Conservation (phyloP, 768 basidiomycete species). For the Dentipellis sp. region DNA sequence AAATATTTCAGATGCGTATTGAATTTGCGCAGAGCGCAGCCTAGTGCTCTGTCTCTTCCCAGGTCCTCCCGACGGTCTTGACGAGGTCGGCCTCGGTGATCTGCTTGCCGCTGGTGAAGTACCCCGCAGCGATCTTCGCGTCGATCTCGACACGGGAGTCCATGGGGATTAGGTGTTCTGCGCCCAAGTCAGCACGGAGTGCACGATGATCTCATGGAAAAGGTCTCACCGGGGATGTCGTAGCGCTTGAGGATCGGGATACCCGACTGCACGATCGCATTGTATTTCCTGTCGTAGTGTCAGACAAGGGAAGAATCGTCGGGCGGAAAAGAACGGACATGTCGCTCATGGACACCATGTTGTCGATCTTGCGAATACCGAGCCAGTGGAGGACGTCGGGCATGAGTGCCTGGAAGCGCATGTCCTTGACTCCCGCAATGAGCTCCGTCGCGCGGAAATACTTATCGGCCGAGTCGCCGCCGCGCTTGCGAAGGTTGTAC, state of each 20-base stretch:
- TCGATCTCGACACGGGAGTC: constrained; percentile 92
- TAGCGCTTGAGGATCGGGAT: constrained; percentile 77
- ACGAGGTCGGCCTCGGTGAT: constrained; percentile 70
- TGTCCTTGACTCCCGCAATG: constrained; percentile 91
- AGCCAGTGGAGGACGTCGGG: constrained; percentile 95
- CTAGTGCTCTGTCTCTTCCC: constrained; percentile 85
- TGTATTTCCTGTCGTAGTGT: constrained; percentile 63
- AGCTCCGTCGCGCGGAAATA: constrained; percentile 93
- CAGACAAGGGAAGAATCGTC: background rate
- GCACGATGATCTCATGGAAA: background rate
- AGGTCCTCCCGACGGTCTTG: constrained; percentile 81
- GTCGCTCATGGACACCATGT: constrained; percentile 87
- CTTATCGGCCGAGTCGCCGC: constrained; percentile 84
- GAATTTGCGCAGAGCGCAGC: too few species aligned
- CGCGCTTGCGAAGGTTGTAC: constrained; percentile 93
- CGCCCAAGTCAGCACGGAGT: background rate
- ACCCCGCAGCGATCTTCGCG: constrained; percentile 92
- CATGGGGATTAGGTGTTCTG: constrained; percentile 81
- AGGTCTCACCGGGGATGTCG: constrained; percentile 66
- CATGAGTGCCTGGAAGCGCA: constrained; percentile 94
- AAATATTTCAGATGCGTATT: too few species aligned
- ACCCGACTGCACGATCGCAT: constrained; percentile 85
- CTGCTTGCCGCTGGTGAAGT: constrained; percentile 76
- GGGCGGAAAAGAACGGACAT: constrained; percentile 36
- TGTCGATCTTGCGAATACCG: constrained; percentile 82